These are phyloP conservation scores for Mycena rosella DNA, from an alignment of 768 basidiomycete species.

Conservation along the genomic window DNA sequence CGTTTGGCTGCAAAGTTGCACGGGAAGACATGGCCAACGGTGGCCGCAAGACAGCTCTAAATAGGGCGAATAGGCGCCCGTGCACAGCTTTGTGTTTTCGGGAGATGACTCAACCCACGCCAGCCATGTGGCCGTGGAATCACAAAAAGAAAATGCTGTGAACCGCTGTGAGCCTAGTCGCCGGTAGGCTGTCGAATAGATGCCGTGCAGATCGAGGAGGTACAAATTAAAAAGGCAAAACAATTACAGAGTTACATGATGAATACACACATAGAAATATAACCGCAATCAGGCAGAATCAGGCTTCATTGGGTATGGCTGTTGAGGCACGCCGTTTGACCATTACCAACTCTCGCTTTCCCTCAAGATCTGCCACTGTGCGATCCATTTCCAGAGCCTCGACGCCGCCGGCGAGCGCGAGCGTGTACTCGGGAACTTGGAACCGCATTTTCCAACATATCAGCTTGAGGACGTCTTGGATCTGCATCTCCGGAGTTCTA, in stretches of 20 bases:
- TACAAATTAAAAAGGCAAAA: neutral
- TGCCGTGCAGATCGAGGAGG: neutral
- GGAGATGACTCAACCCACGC: too few species aligned
- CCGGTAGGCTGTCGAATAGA: too few species aligned
- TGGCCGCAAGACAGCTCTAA: neutral
- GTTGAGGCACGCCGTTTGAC: neutral
- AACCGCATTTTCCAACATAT: neutral
- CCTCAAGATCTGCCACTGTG: neutral
- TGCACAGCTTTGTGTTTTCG: neutral
- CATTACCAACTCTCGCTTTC: slow-evolving; percentile 7
- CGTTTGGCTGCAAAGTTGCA: neutral
- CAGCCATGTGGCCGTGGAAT: too few species aligned
- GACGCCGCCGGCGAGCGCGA: neutral
- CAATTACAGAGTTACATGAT: too few species aligned
- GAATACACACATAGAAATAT: neutral
- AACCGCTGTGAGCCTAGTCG: too few species aligned
- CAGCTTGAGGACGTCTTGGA: neutral
- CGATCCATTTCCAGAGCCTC: neutral
- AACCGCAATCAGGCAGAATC: too few species aligned
- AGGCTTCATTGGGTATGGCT: neutral
- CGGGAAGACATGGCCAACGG: slow-evolving; percentile 7
- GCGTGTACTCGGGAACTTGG: neutral
- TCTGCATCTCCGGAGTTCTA: slow-evolving; percentile 4
- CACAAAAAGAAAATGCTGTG: too few species aligned
- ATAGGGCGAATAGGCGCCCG: neutral